These are phyloP conservation scores for Nyssa sinensis DNA, from an alignment of 148 eudicot species.

Conservation along the genomic window DNA sequence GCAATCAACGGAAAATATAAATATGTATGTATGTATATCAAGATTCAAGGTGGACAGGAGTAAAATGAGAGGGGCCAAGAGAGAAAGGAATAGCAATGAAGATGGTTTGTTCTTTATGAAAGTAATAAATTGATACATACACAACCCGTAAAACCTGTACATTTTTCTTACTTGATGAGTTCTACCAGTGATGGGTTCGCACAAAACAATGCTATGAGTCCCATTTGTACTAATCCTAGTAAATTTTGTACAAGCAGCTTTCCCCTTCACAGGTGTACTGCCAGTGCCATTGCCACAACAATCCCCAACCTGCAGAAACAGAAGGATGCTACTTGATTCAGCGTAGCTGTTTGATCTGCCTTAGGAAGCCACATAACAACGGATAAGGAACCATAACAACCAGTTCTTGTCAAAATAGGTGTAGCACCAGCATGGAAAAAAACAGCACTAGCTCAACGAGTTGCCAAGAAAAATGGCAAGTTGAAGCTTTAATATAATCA, in stretches of 20 bases:
- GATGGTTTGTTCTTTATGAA: not conserved
- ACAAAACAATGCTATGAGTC: constrained; percentile 67
- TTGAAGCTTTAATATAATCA: not conserved
- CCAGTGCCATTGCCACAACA: constrained; percentile 26
- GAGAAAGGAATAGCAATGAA: not conserved
- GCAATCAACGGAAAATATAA: not conserved
- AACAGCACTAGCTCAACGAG: not conserved
- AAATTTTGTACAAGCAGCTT: constrained; percentile 87
- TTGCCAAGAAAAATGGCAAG: not conserved
- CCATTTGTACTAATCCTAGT: constrained; percentile 78
- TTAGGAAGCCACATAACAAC: no score
- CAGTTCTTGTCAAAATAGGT: no score
- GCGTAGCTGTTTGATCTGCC: not conserved
- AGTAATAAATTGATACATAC: not conserved
- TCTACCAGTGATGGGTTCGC: constrained; percentile 94
- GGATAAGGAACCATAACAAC: no score
- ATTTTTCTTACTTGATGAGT: constrained; percentile 78
- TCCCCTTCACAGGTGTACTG: constrained; percentile 54
- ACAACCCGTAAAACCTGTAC: not conserved
- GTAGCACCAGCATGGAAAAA: not conserved
- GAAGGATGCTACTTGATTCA: constrained; percentile 5
- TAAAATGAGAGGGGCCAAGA: not conserved
- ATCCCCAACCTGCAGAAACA: constrained; percentile 53
- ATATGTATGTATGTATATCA: not conserved
- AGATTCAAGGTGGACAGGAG: not conserved